These are phyloP conservation scores for Fusarium tuaranense DNA, from an alignment of 2,329 filamentous ascomycete genomes.

Conservation along the genomic window DNA sequence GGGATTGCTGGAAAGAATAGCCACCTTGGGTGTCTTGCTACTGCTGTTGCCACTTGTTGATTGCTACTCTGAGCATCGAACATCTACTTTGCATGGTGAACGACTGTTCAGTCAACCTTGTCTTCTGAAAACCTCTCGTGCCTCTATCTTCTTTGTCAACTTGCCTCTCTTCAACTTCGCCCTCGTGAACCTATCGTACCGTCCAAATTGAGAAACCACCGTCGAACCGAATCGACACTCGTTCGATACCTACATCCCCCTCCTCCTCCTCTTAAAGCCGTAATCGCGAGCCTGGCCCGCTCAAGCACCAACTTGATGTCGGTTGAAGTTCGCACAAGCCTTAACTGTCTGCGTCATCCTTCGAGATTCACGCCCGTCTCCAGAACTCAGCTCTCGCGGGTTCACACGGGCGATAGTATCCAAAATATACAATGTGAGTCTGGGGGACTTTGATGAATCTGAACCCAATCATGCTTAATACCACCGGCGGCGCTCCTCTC, in stretches of 20 bases:
- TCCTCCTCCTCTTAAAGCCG: constrained; percentile 17
- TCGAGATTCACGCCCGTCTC: constrained; percentile 69
- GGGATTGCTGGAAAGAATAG: constrained; percentile 42
- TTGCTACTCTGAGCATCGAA: constrained; percentile 25
- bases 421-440: constrained; percentile 62
- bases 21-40: constrained; percentile 41
- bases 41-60: constrained; percentile 37
- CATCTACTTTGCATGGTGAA: constrained; percentile 10
- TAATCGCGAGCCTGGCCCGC: constrained; percentile 44
- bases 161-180: not conserved
- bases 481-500: constrained; percentile 29
- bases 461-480: constrained; percentile 40
- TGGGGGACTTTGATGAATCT: constrained; percentile 11
- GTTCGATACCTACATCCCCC: constrained; percentile 11
- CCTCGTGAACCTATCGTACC: constrained; percentile 12
- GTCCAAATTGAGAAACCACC: not conserved
- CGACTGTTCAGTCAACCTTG: constrained; percentile 11
- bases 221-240: constrained; percentile 18
- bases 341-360: constrained; percentile 67
- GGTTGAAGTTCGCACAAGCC: constrained; percentile 67
- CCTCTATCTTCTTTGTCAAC: constrained; percentile 10
- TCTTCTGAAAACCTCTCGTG: constrained; percentile 13
- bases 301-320: constrained; percentile 66
- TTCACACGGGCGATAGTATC: constrained; percentile 68
- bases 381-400: constrained; percentile 65